Conservation (phyloP, 2,329 filamentous ascomycete genomes). For the Sordariomycetes sp. region DNA sequence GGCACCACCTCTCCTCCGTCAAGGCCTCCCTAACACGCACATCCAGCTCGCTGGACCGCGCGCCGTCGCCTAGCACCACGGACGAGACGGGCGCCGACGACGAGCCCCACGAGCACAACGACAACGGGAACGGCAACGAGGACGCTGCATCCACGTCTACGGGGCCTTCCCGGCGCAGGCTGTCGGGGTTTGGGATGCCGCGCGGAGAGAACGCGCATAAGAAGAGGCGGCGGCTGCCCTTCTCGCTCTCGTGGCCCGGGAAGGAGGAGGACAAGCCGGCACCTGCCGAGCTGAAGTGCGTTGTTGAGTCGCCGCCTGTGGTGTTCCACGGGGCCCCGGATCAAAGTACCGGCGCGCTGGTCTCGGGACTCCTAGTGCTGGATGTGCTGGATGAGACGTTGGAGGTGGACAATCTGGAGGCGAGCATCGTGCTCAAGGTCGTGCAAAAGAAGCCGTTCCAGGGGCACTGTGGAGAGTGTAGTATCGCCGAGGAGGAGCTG, state of each 20-base stretch:
- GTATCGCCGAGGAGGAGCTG: conserved; percentile 57
- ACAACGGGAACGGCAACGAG: not conserved
- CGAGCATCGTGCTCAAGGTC: conserved; percentile 56
- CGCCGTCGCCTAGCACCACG: not conserved
- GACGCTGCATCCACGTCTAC: not conserved
- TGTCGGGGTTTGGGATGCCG: not conserved
- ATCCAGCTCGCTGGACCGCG: not conserved
- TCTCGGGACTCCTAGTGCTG: conserved; percentile 72
- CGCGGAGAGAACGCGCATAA: not conserved
- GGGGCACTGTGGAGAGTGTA: conserved; percentile 66
- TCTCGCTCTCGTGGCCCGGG: conserved; percentile 14
- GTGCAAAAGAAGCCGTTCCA: conserved; percentile 73
- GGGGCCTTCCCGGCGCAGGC: not conserved
- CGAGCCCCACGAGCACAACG: not conserved
- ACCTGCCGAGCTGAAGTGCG: conserved; percentile 34
- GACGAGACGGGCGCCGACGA: not conserved
- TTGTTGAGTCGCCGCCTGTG: conserved; percentile 75
- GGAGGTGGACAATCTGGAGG: conserved; percentile 59
- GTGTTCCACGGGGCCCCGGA: conserved; percentile 68
- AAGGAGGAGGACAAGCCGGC: conserved; percentile 25
- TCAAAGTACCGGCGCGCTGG: conserved; percentile 68
- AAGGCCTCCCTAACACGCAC: not conserved
- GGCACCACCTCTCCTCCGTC: not conserved
- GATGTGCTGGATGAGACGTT: conserved; percentile 53
- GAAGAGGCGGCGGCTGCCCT: conserved; percentile 17